Percentiles rank a stretch among this genome's conserved stretches.
Evolutionary conservation across 2,329 filamentous ascomycete species (phyloP).

Genomic region (Cladosporium oxysporum): DNA sequence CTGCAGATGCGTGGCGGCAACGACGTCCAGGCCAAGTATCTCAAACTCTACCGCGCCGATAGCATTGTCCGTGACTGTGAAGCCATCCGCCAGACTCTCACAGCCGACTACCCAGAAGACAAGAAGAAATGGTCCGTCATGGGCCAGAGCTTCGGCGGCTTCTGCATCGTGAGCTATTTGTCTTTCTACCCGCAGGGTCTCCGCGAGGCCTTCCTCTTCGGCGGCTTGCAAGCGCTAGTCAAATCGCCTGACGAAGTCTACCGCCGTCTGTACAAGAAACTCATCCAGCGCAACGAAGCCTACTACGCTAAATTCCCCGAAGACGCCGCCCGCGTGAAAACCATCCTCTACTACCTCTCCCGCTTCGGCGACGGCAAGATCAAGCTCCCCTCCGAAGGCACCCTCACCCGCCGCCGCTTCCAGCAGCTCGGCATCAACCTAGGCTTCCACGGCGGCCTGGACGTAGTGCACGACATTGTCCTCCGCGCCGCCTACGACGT

Average conservation of each 20-base stretch:
- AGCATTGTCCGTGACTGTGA: constrained; percentile 89
- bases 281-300: constrained; percentile 69
- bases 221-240: constrained; percentile 78
- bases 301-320: constrained; percentile 88
- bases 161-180: constrained; percentile 80
- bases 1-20: constrained; percentile 64
- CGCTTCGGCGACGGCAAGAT: constrained; percentile 58
- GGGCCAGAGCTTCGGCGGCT: constrained; percentile 91
- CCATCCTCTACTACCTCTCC: constrained; percentile 66
- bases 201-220: constrained; percentile 78
- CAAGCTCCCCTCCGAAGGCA: constrained; percentile 69
- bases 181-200: constrained; percentile 76
- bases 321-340: constrained; percentile 68
- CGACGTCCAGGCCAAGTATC: constrained; percentile 73
- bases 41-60: constrained; percentile 84
- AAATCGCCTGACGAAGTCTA: constrained; percentile 75
- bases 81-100: constrained; percentile 76
- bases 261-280: constrained; percentile 66
- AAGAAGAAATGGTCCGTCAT: constrained; percentile 81
- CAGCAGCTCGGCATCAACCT: constrained; percentile 76
- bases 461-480: constrained; percentile 72
- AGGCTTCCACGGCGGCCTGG: constrained; percentile 76
- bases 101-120: constrained; percentile 65
- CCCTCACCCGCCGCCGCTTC: constrained; percentile 71
- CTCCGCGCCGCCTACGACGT: constrained; percentile 72